A percentile compares a stretch with the other conserved stretches of the same genome.
Conservation (phyloP, 768 basidiomycete species). For the Xerocomellus intermedius region DNA sequence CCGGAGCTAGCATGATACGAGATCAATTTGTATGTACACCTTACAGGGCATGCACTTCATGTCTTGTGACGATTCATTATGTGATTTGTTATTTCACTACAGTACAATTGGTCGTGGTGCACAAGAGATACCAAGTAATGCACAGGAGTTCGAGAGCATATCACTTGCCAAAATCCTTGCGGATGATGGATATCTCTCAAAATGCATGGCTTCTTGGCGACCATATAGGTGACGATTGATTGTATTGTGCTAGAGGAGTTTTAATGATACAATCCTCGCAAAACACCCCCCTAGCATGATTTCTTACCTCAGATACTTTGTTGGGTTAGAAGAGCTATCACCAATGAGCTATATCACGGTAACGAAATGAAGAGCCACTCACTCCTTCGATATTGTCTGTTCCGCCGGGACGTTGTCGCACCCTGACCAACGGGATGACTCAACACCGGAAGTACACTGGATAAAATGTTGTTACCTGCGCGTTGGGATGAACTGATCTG, state of each 20-base stretch:
- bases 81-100: background rate
- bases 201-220: background rate
- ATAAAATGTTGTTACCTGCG: slow-evolving; percentile 47
- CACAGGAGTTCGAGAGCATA: background rate
- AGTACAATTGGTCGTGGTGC: background rate
- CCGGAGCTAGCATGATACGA: background rate
- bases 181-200: background rate
- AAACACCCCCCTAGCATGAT: background rate
- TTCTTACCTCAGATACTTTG: background rate
- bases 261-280: background rate
- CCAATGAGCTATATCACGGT: background rate
- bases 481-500: slow-evolving; percentile 62
- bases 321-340: slow-evolving; percentile 29
- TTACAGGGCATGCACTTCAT: background rate
- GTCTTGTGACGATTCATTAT: background rate
- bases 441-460: background rate
- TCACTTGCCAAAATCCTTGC: background rate
- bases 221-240: background rate
- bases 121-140: too few relatives aligned
- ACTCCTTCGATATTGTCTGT: slow-evolving; percentile 53
- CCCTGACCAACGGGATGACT: slow-evolving; percentile 37
- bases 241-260: background rate
- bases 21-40: background rate
- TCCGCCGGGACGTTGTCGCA: slow-evolving; percentile 68
- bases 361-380: slow-evolving; percentile 15